Percentiles rank a stretch among this genome's conserved stretches.
phyloP scores from a whole-genome alignment of 2,329 filamentous ascomycete species.

The Hypoxylon sp. region DNA sequence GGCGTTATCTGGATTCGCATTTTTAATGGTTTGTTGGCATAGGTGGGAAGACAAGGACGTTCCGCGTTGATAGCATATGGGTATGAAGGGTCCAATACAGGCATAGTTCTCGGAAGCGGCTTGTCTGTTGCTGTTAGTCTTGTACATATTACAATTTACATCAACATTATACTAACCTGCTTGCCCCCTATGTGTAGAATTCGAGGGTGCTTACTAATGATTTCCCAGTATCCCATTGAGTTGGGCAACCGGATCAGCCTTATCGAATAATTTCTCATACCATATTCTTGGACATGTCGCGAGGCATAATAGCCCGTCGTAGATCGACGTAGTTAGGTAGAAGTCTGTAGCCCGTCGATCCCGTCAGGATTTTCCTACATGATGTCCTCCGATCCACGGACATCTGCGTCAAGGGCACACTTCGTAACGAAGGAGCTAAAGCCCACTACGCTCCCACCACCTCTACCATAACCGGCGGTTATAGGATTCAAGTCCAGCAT shows the following conservation, averaged over 20 bases:
- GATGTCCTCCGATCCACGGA: not conserved
- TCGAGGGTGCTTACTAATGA: not conserved
- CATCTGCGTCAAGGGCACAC: constrained; percentile 25
- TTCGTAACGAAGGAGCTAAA: constrained; percentile 42
- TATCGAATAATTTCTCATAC: not conserved
- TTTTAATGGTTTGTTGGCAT: not conserved
- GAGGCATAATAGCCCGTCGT: not conserved
- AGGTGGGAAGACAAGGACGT: not conserved
- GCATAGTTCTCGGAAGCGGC: not conserved
- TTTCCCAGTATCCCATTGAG: not conserved
- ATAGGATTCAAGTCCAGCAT: constrained; percentile 42
- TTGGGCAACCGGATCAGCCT: not conserved
- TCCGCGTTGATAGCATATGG: not conserved
- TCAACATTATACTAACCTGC: not conserved
- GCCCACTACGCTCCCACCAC: constrained; percentile 35
- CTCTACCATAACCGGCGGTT: constrained; percentile 39
- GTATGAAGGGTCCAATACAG: not conserved
- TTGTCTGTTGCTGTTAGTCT: not conserved
- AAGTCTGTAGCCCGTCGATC: too few species aligned
- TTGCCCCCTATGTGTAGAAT: not conserved
- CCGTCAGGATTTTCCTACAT: not conserved
- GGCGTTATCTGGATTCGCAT: constrained; percentile 22
- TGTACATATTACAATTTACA: constrained; percentile 4
- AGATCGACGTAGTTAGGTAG: too few species aligned
- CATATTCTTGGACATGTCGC: not conserved